Base-by-base conservation (phyloP, 1,139 yeast genomes). In the Candida glucosophila region DNA sequence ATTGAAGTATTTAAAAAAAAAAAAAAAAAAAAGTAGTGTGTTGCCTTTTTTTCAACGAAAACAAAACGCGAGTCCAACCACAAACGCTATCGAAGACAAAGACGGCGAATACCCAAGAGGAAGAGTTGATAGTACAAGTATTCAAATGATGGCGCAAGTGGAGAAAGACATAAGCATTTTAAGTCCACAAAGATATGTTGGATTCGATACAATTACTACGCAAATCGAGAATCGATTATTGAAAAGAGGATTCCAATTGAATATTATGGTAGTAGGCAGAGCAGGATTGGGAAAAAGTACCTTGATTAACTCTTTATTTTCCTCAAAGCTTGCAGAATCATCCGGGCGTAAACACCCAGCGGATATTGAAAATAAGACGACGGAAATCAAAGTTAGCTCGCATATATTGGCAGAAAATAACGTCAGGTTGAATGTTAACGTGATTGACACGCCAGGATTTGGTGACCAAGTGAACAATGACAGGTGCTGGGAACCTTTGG, bases 401-500 rank as follows among this genome's bases (percentile, higher is more conserved):
- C 94, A 83, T 44, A 45, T 52, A 16, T 60, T 88, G 38, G 55
- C 75, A 32, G 98, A 90, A 56, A 88, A 85, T 51, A 82, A 81
- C 39, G 98, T 90, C 33, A 75, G 78, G 32, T 73, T 90, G 50
- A 79, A 80, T 45, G 61, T 90, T 37, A 88, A 85, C 43, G 77
- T 88, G 32, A 82, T 90, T 49, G 98, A 90, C 51, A 90, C 97
- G 6, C 97, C 97, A 8, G 98, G 98, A 6, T 90, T 85, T 61
- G 97, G 95, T 20, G 98, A 90, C 59, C 95, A 83, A 56, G 80
- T 90, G 43, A 85, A 90, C 59, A 90, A 90, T 56, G 95, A 86
- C 45, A 80, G 81, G 55, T 90, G 88, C 45, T 90, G 97, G 97
- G 97, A 90, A 43, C 96, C 96, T 23, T 78, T 90, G 41, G 79